phyloP scores from a whole-genome alignment of 179 eudicot genomes.

The Spergularia azorica region DNA sequence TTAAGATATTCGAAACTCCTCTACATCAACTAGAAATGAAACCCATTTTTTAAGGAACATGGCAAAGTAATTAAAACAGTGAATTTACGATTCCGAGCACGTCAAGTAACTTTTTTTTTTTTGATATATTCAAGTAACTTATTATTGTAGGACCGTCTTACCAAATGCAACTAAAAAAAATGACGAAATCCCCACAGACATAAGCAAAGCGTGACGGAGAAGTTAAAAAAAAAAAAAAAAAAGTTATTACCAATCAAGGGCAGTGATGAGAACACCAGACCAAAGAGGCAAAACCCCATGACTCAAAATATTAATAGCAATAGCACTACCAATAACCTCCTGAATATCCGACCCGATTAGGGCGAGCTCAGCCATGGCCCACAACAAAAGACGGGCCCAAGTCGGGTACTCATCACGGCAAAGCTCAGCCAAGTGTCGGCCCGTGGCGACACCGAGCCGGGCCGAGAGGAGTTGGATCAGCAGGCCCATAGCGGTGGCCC shows the following conservation, averaged over 20 bases:
- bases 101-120: no score
- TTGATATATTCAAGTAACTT: no score
- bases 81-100: no score
- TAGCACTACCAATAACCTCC: constrained; percentile 97
- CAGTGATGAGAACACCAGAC: constrained; percentile 91
- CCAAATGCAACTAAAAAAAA: not conserved
- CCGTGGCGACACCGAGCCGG: constrained; percentile 69
- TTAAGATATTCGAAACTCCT: no score
- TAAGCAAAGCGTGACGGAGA: not conserved
- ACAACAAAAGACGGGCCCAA: constrained; percentile 65
- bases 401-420: constrained; percentile 78
- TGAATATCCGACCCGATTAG: constrained; percentile 90
- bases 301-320: constrained; percentile 82
- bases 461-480: constrained; percentile 69
- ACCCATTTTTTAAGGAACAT: no score
- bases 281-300: constrained; percentile 82
- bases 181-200: not conserved
- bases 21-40: no score
- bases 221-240: not conserved
- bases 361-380: constrained; percentile 92
- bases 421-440: constrained; percentile 62
- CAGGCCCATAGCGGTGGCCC: constrained; percentile 87
- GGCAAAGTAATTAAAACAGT: no score
- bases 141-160: not conserved
- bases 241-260: constrained; percentile 66